Conservation (phyloP, 2,329 filamentous ascomycete species). For the Penicillium expansum region DNA sequence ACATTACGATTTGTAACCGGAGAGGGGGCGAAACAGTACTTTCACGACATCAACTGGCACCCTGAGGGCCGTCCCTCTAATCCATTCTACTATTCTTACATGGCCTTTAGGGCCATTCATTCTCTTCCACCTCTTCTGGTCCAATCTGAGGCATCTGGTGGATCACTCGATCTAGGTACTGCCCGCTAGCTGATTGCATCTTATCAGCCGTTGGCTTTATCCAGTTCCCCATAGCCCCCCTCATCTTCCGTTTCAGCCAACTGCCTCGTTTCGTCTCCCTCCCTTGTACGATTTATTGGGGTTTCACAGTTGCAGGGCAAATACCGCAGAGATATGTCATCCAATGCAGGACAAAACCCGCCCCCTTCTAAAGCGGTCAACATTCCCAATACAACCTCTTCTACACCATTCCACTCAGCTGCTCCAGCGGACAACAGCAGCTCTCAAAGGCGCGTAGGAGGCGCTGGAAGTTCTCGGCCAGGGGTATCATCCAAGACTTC, state of each 20-base stretch:
- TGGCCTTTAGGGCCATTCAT: conserved; percentile 20
- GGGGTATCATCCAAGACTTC: conserved; percentile 39
- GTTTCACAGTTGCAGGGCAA: background rate
- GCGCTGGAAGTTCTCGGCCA: conserved; percentile 42
- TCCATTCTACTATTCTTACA: conserved; percentile 22
- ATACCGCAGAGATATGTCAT: conserved; percentile 38
- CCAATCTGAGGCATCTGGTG: background rate
- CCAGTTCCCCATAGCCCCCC: conserved; percentile 3
- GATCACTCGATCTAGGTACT: conserved; percentile 9
- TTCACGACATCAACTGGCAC: conserved; percentile 8
- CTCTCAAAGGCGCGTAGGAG: conserved; percentile 42
- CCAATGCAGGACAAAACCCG: conserved; percentile 36
- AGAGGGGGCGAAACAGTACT: conserved; percentile 7
- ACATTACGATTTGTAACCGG: conserved; percentile 10
- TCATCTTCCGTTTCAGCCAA: background rate
- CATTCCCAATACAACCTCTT: conserved; percentile 32
- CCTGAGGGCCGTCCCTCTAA: conserved; percentile 17
- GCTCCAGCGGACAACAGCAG: conserved; percentile 35
- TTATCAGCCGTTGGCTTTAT: conserved; percentile 13
- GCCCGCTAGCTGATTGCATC: conserved; percentile 9
- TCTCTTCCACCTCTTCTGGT: conserved; percentile 12
- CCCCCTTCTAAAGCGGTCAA: conserved; percentile 42
- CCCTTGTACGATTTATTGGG: background rate
- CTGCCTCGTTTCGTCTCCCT: background rate
- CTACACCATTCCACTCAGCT: conserved; percentile 34